Evolutionary conservation across 2,329 filamentous ascomycete genomes (phyloP).

Genomic region (Cercospora zeina): DNA sequence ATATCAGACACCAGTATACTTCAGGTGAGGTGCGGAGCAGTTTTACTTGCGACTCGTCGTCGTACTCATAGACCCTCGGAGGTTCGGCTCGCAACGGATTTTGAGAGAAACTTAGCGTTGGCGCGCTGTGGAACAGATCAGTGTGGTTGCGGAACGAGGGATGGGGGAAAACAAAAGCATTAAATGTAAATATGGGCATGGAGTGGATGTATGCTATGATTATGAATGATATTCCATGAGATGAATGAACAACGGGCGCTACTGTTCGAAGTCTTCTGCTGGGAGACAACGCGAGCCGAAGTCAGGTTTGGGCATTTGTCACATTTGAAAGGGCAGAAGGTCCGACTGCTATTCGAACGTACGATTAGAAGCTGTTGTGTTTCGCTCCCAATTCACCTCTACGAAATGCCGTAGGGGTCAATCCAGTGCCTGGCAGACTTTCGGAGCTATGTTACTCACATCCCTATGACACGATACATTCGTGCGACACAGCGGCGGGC

Average conservation of each 20-base stretch:
- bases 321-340: too few relatives aligned
- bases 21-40: constrained; percentile 43
- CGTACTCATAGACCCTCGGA: constrained; percentile 11
- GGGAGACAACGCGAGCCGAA: too few relatives aligned
- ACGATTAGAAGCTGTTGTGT: too few relatives aligned
- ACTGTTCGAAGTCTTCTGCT: neutral
- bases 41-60: constrained; percentile 44
- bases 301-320: too few relatives aligned
- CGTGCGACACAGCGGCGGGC: too few relatives aligned
- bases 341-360: too few relatives aligned
- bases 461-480: too few relatives aligned
- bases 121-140: constrained; percentile 1
- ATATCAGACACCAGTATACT: constrained; percentile 47
- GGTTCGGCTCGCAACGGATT: constrained; percentile 13
- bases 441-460: too few relatives aligned
- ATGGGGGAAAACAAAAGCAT: neutral
- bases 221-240: neutral
- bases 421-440: too few relatives aligned
- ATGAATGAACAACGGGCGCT: neutral
- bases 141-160: constrained; percentile 6
- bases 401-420: too few relatives aligned
- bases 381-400: too few relatives aligned
- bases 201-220: neutral
- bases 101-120: neutral
- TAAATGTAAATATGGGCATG: constrained; percentile 2